Evolutionary conservation across 2,329 filamentous ascomycete genomes (phyloP).

Genomic region (Stagonosporopsis tanaceti): DNA sequence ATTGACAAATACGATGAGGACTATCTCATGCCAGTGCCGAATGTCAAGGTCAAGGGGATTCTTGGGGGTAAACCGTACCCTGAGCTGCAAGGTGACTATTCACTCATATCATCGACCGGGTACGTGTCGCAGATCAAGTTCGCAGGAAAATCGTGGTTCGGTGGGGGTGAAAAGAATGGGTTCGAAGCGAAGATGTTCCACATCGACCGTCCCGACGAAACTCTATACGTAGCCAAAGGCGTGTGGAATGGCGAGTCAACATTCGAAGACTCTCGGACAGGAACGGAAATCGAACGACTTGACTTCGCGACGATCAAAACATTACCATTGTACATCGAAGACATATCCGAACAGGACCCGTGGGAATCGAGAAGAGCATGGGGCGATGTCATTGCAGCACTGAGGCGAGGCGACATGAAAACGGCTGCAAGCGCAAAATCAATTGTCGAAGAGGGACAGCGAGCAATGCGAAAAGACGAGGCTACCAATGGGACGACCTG

Average conservation of each 20-base stretch:
- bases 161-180: constrained; percentile 53
- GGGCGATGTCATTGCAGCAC: constrained; percentile 50
- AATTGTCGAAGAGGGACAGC: constrained; percentile 49
- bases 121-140: constrained; percentile 55
- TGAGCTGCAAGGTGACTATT: constrained; percentile 53
- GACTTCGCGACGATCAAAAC: constrained; percentile 36
- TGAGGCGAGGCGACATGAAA: constrained; percentile 54
- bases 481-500: constrained; percentile 48
- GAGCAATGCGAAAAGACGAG: constrained; percentile 52
- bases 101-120: constrained; percentile 53
- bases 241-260: constrained; percentile 53
- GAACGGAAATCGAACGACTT: constrained; percentile 49
- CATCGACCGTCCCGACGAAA: constrained; percentile 40
- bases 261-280: constrained; percentile 46
- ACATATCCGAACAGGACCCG: constrained; percentile 52
- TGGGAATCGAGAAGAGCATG: constrained; percentile 57
- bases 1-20: constrained; percentile 55
- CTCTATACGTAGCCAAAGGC: constrained; percentile 52
- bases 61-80: constrained; percentile 55
- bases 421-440: constrained; percentile 42
- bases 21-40: constrained; percentile 56
- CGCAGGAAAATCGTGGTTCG: constrained; percentile 52
- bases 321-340: constrained; percentile 33
- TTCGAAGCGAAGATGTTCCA: constrained; percentile 51
- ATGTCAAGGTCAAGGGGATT: constrained; percentile 57